Evolutionary conservation across 352 stramenopile genomes (phyloP).

Genomic region (Globisporangium paroecandrum): DNA sequence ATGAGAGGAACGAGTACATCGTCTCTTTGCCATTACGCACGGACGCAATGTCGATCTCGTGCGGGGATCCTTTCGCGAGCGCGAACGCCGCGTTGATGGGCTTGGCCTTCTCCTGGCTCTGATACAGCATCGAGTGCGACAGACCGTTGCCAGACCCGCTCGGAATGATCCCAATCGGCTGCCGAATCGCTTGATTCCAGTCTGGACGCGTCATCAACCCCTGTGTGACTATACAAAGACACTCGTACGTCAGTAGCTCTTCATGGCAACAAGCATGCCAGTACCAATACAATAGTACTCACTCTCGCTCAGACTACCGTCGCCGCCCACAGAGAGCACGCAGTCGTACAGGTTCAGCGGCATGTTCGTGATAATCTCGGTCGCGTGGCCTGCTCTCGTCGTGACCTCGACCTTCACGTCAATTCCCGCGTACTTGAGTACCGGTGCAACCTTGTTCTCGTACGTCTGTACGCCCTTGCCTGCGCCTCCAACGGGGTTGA

Average conservation of each 20-base stretch:
- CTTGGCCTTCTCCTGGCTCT: constrained; percentile 40
- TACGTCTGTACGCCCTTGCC: constrained; percentile 53
- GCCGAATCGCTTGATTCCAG: constrained; percentile 66
- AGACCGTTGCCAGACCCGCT: constrained; percentile 68
- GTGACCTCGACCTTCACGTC: constrained; percentile 46
- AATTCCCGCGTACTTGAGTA: constrained; percentile 55
- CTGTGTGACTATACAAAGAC: constrained; percentile 47
- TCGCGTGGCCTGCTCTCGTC: constrained; percentile 43
- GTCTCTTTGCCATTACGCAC: constrained; percentile 52
- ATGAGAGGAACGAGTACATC: constrained; percentile 77
- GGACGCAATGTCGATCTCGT: constrained; percentile 67
- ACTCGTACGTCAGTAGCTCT: background rate
- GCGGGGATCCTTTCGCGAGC: constrained; percentile 59
- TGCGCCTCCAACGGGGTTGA: constrained; percentile 66
- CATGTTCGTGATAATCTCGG: constrained; percentile 48
- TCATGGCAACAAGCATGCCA: background rate
- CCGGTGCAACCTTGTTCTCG: constrained; percentile 44
- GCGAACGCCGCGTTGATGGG: constrained; percentile 55
- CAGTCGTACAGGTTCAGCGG: constrained; percentile 57
- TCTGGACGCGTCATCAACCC: constrained; percentile 67
- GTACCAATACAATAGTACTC: constrained; percentile 15
- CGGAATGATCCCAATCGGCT: constrained; percentile 61
- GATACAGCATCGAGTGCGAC: constrained; percentile 54
- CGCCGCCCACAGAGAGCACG: constrained; percentile 64
- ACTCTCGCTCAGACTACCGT: constrained; percentile 69